Evolutionary conservation across 306 rosid genomes (phyloP).

Genomic region (Fragaria iinumae): DNA sequence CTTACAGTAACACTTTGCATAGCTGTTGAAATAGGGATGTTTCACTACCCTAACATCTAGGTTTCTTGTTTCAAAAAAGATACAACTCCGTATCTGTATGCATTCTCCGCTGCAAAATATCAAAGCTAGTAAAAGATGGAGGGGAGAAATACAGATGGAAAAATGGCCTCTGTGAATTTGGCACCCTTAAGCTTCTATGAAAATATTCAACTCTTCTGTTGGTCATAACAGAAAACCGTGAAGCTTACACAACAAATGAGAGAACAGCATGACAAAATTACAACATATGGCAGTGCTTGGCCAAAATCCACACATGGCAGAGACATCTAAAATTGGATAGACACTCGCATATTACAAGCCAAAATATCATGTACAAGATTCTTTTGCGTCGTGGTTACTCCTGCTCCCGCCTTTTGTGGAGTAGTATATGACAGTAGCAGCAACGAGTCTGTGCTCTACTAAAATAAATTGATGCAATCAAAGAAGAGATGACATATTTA

Average conservation of each 20-base stretch:
- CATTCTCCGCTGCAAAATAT: not conserved
- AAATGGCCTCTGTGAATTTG: not conserved
- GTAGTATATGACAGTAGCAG: conserved; percentile 32
- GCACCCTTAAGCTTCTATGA: conserved; percentile 7
- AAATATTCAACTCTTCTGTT: conserved; percentile 11
- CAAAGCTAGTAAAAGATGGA: not conserved
- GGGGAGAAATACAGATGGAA: not conserved
- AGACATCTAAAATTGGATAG: conserved; percentile 38
- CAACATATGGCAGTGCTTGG: conserved; percentile 35
- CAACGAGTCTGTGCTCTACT: conserved; percentile 35
- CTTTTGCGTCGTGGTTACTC: conserved; percentile 28
- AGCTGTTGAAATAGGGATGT: not conserved
- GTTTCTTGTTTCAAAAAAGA: not conserved
- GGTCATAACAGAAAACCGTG: conserved; percentile 34
- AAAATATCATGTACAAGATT: conserved; percentile 57
- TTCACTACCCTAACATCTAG: not conserved
- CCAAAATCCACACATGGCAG: conserved; percentile 33
- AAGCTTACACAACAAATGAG: conserved; percentile 37
- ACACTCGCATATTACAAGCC: conserved; percentile 29
- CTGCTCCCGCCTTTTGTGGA: conserved; percentile 37
- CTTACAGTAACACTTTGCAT: not conserved
- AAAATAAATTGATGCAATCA: conserved; percentile 32
- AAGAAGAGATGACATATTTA: conserved; percentile 51
- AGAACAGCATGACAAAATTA: conserved; percentile 31
- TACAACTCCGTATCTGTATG: not conserved